Conservation (phyloP, 2,329 filamentous ascomycete genomes). For the Ceratocystis lukuohia region DNA sequence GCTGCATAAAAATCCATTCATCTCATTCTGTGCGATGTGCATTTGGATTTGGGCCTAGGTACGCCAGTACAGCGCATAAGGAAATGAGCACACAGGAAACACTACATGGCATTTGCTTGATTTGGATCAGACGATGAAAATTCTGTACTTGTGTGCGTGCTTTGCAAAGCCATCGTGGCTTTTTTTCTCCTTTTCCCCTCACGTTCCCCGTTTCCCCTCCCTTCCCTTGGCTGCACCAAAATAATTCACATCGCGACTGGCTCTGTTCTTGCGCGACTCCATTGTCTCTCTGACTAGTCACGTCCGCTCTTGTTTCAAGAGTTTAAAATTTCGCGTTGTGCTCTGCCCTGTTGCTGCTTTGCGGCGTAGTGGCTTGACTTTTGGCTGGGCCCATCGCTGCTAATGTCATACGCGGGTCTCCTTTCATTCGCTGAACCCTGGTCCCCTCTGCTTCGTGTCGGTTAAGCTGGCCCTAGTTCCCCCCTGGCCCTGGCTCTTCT, state of each 20-base stretch:
- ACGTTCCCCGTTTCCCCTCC: neutral
- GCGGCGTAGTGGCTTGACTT: neutral
- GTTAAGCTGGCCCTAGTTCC: neutral
- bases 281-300: neutral
- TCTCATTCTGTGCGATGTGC: too few species aligned
- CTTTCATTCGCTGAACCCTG: constrained; percentile 3
- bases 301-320: neutral
- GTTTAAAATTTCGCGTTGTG: neutral
- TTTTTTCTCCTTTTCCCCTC: neutral
- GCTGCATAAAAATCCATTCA: neutral
- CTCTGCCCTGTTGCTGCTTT: neutral
- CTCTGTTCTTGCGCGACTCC: neutral
- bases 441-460: neutral
- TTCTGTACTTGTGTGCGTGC: too few species aligned
- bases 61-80: too few species aligned
- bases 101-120: too few species aligned
- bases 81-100: too few species aligned
- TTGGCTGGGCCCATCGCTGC: neutral
- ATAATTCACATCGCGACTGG: too few species aligned
- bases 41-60: too few species aligned
- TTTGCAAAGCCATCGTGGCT: too few species aligned
- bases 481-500: neutral
- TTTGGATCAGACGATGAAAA: too few species aligned
- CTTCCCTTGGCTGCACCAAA: neutral
- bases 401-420: neutral